Conservation (phyloP, 192 early-diverging fungal species). For the Entomortierella chlamydospora region DNA sequence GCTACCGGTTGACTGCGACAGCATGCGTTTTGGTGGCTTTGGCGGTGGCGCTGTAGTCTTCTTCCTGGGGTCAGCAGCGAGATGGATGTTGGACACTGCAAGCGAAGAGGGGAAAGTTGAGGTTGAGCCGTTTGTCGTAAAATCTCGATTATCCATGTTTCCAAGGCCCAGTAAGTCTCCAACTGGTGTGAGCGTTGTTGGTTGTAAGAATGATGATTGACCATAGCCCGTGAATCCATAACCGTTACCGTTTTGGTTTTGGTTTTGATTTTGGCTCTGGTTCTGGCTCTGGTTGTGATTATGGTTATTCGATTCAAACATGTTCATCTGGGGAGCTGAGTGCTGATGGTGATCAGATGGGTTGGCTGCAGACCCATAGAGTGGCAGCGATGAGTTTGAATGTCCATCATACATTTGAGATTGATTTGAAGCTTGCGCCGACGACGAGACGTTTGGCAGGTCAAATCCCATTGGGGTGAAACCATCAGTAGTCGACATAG, state of each 20-base stretch:
- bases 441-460: constrained; percentile 12
- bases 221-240: constrained; percentile 15
- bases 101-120: not conserved
- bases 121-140: not conserved
- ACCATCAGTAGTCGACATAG: not conserved
- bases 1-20: constrained; percentile 49
- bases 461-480: constrained; percentile 40
- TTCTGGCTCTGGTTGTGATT: no score
- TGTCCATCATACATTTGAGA: constrained; percentile 7
- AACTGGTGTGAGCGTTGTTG: constrained; percentile 15
- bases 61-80: constrained; percentile 1
- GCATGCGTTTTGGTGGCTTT: constrained; percentile 45
- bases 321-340: not conserved
- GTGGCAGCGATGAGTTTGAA: constrained; percentile 9
- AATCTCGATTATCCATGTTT: constrained; percentile 18
- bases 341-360: not conserved
- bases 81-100: not conserved
- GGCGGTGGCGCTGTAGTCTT: constrained; percentile 26
- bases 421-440: not conserved
- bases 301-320: constrained; percentile 30
- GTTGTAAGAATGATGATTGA: constrained; percentile 30
- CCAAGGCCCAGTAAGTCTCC: constrained; percentile 44
- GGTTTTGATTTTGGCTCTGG: not conserved
- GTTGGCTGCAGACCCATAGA: constrained; percentile 10
- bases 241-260: not conserved